phyloP scores from a whole-genome alignment of 352 stramenopile species.

The Pythium plurisporium region DNA sequence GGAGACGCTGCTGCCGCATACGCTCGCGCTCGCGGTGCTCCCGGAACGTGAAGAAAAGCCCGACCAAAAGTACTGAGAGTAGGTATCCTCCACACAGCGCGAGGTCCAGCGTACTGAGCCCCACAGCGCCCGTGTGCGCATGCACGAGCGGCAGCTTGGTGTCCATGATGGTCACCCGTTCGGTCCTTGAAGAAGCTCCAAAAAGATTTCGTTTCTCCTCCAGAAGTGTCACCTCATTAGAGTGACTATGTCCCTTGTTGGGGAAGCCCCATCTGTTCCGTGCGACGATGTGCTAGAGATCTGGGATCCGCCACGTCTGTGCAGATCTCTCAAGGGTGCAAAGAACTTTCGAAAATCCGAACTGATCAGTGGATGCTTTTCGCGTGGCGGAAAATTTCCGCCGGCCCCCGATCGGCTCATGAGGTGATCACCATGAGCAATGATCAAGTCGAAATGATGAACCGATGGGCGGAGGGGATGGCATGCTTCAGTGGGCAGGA shows the following conservation, averaged over 20 bases:
- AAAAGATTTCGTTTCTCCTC: slow-evolving; percentile 9
- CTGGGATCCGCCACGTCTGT: not conserved
- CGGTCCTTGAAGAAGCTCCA: slow-evolving; percentile 5
- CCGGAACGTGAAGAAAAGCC: slow-evolving; percentile 59
- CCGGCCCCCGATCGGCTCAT: too few relatives aligned
- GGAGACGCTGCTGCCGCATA: slow-evolving; percentile 25
- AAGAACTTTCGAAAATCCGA: slow-evolving; percentile 9
- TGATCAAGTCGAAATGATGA: too few relatives aligned
- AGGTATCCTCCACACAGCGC: slow-evolving; percentile 52
- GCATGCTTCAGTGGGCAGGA: too few relatives aligned
- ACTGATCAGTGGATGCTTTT: not conserved
- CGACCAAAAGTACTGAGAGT: slow-evolving; percentile 56
- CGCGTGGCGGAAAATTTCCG: too few relatives aligned
- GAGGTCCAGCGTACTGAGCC: slow-evolving; percentile 44
- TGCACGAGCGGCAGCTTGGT: not conserved
- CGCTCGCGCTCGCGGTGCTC: slow-evolving; percentile 42
- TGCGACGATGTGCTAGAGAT: slow-evolving; percentile 14
- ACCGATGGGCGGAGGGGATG: too few relatives aligned
- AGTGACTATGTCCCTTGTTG: slow-evolving; percentile 22
- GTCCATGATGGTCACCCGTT: not conserved
- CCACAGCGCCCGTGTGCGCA: slow-evolving; percentile 19
- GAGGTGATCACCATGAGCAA: too few relatives aligned
- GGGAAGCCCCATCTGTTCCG: slow-evolving; percentile 3
- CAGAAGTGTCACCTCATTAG: slow-evolving; percentile 10
- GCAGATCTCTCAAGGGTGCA: slow-evolving; percentile 3